These are phyloP conservation scores for Ceratocystis alfenasii DNA, from an alignment of 2,329 filamentous ascomycete genomes.

Conservation along the genomic window DNA sequence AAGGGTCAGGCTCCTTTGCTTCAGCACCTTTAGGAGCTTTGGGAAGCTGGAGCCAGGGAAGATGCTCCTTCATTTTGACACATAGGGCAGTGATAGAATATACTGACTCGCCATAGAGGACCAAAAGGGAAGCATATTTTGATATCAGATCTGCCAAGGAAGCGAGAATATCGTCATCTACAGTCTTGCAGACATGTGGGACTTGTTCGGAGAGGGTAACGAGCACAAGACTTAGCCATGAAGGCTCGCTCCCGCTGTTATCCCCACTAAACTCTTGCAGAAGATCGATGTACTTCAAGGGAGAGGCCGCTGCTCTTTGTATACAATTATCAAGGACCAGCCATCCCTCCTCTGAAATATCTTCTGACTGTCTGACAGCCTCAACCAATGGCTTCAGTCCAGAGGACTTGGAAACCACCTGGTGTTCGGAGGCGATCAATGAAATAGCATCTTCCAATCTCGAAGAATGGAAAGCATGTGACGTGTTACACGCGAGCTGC, in stretches of 20 bases:
- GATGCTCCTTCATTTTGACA: constrained; percentile 28
- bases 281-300: constrained; percentile 72
- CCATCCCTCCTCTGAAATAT: constrained; percentile 41
- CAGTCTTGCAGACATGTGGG: constrained; percentile 50
- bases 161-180: constrained; percentile 33
- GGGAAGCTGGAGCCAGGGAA: constrained; percentile 24
- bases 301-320: constrained; percentile 58
- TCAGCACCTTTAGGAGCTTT: constrained; percentile 9
- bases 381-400: constrained; percentile 18
- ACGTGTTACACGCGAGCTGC: constrained; percentile 31
- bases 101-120: constrained; percentile 37
- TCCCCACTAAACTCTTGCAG: constrained; percentile 38
- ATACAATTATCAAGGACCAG: constrained; percentile 74
- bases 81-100: constrained; percentile 27
- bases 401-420: constrained; percentile 19
- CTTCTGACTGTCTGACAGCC: constrained; percentile 21
- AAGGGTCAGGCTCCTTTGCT: background rate
- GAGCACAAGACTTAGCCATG: constrained; percentile 47
- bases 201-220: constrained; percentile 67
- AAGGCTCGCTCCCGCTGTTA: constrained; percentile 25
- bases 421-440: constrained; percentile 18
- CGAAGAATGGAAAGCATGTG: constrained; percentile 19
- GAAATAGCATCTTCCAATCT: constrained; percentile 18
- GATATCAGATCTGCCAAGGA: constrained; percentile 48
- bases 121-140: constrained; percentile 43